Conservation (phyloP, 495 filamentous ascomycete species). For the Aspergillus asperescens region DNA sequence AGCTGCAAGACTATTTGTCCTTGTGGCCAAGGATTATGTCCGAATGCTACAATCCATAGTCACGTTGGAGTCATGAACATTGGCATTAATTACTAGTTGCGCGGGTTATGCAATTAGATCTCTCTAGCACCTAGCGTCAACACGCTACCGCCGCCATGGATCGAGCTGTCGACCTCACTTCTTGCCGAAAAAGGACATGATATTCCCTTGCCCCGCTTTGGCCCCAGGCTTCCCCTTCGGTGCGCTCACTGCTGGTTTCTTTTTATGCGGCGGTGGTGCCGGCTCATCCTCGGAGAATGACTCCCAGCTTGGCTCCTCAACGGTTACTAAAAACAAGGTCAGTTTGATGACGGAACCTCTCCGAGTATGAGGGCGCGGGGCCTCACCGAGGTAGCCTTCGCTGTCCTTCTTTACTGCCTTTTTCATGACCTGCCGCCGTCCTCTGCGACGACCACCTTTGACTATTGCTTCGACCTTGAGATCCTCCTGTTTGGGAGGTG, state of each 20-base stretch:
- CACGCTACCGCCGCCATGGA: not conserved
- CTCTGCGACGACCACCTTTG: constrained; percentile 65
- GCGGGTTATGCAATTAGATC: not conserved
- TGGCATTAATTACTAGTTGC: not conserved
- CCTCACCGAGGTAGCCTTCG: constrained; percentile 85
- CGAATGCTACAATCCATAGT: not conserved
- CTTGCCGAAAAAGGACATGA: constrained; percentile 93
- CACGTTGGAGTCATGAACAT: not conserved
- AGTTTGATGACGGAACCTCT: constrained; percentile 10
- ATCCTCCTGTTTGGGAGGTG: constrained; percentile 36
- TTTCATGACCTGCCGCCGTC: constrained; percentile 77
- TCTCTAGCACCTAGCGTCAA: not conserved
- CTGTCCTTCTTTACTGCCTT: constrained; percentile 89
- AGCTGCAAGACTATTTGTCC: not conserved
- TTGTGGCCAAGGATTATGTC: not conserved
- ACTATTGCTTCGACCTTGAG: constrained; percentile 44
- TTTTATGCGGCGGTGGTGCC: constrained; percentile 49
- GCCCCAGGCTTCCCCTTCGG: constrained; percentile 54
- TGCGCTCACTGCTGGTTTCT: constrained; percentile 48
- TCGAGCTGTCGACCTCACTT: constrained; percentile 43
- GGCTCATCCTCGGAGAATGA: constrained; percentile 94
- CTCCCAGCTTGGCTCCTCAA: constrained; percentile 85
- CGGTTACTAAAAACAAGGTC: constrained; percentile 62
- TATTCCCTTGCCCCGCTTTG: constrained; percentile 74
- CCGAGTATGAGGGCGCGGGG: not conserved